Evolutionary conservation across 140 eudicot species (phyloP).

Genomic region (Bidens hawaiensis): DNA sequence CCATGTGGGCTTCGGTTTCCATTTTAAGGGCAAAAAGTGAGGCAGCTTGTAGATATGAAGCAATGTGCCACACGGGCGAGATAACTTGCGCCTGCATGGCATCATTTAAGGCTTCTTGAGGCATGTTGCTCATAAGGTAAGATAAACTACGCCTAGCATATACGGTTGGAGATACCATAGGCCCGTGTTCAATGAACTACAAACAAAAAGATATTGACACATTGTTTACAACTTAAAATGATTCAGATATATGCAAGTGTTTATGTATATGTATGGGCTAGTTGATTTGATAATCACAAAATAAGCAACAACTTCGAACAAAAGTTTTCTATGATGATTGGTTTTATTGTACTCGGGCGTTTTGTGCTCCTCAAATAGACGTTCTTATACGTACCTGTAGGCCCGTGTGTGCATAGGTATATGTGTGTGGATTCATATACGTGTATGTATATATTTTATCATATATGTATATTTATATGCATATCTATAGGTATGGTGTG

Average conservation of each 20-base stretch:
- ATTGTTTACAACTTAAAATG: background rate
- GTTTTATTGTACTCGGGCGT: no score
- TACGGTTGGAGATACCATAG: constrained; percentile 63
- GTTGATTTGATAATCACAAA: background rate
- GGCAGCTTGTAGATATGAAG: constrained; percentile 57
- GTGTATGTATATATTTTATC: no score
- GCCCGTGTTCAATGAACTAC: constrained; percentile 57
- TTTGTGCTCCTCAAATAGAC: background rate
- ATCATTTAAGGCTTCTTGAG: constrained; percentile 63
- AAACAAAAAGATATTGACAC: background rate
- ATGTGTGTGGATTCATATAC: background rate
- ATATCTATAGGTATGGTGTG: background rate
- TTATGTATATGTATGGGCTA: background rate
- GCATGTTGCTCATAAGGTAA: constrained; percentile 47
- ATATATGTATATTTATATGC: background rate
- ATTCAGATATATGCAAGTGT: background rate
- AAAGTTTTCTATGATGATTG: background rate
- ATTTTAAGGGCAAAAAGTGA: constrained; percentile 52
- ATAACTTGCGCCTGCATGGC: constrained; percentile 78
- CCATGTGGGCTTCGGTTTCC: constrained; percentile 56
- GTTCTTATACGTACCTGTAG: no score
- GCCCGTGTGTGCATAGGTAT: background rate
- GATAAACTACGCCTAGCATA: constrained; percentile 61
- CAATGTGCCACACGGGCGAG: constrained; percentile 62
- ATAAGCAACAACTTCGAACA: no score